Evolutionary conservation across 2,329 filamentous ascomycete species (phyloP), one percentile per base, ranked within the genome.

Genomic region (Neonectria hederae): DNA sequence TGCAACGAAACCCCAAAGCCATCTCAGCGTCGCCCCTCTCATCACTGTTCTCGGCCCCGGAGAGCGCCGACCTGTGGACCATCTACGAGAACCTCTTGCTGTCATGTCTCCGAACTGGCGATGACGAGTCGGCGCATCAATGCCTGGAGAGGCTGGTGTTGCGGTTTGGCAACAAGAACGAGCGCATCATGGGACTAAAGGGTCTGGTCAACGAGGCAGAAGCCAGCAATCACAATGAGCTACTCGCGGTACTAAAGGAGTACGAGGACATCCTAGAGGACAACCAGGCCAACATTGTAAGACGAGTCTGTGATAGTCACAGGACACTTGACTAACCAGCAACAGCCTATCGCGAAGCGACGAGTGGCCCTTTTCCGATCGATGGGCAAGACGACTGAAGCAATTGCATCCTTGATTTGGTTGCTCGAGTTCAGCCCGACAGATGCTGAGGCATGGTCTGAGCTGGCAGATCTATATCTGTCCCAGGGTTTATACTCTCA

Each of bases 401-500:
- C 96, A 1, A 91, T 94, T 48, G 81, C 87, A 32, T 89, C 90
- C 28, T 81, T 98, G 62, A 89, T 90, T 66, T 85, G 89, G 61
- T 84, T 98, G 28, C 82, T 99, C 51, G 92, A 97, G 75, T 89
- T 91, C 65, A 92, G 90, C 58, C 94, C 96, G 2, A 97, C 92
- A 2, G 96, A 99, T 81, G 90, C 91, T 6, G 96, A 99, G 82
- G 90, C 92, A 10, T 99, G 96, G 96, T 88, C 93, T 56, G 96
- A 99, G 81, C 84, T 98, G 70, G 89, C 92, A 57, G 93, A 97
- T 76, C 81, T 97, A 65, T 98, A 99, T 79, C 84, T 94, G 30
- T 85, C 85, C 21, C 91, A 95, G 75, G 93, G 91, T 1, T 80
- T 95, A 72, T 93, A 92, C 75, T 82, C 89, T 14, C 95, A 98